Percentiles rank a stretch among this genome's conserved stretches.
Evolutionary conservation across 2,329 filamentous ascomycete species (phyloP).

Genomic region (Colletotrichum agaves): DNA sequence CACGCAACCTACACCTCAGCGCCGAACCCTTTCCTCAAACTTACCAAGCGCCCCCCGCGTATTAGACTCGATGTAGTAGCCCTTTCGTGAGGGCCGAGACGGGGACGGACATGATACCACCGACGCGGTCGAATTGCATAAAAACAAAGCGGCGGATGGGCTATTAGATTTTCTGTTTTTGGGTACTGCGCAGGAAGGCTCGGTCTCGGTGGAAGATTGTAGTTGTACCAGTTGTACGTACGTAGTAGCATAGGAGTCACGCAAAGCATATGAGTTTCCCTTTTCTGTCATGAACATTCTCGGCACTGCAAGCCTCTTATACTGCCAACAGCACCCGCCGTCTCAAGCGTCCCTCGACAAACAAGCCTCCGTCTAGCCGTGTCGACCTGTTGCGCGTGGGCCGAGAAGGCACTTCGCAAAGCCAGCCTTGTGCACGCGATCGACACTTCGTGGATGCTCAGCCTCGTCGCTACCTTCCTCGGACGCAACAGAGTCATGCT

Average conservation of each 20-base stretch:
- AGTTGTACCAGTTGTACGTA: constrained; percentile 40
- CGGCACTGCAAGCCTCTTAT: neutral
- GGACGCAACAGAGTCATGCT: neutral
- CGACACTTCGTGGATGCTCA: neutral
- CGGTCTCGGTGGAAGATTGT: constrained; percentile 37
- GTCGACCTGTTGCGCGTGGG: neutral
- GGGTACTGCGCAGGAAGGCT: too few relatives aligned
- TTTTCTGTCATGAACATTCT: constrained; percentile 13
- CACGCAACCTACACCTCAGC: constrained; percentile 15
- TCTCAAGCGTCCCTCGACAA: neutral
- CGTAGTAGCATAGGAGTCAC: constrained; percentile 38
- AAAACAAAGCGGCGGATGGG: constrained; percentile 21
- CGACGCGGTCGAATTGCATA: constrained; percentile 33
- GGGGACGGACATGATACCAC: constrained; percentile 30
- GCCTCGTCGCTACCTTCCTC: neutral
- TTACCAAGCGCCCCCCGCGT: constrained; percentile 7
- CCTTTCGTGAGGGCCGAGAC: constrained; percentile 8
- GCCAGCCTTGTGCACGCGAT: neutral
- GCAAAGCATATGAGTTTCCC: constrained; percentile 40
- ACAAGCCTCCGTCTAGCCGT: neutral
- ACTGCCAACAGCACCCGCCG: neutral
- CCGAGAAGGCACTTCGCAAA: neutral
- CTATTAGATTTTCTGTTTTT: constrained; percentile 34
- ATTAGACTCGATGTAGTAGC: constrained; percentile 17
- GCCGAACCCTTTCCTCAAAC: constrained; percentile 15